Evolutionary conservation across 1,139 yeast species (phyloP), one percentile per base, ranked within the genome.

Genomic region (Zygotorulaspora mrakii): DNA sequence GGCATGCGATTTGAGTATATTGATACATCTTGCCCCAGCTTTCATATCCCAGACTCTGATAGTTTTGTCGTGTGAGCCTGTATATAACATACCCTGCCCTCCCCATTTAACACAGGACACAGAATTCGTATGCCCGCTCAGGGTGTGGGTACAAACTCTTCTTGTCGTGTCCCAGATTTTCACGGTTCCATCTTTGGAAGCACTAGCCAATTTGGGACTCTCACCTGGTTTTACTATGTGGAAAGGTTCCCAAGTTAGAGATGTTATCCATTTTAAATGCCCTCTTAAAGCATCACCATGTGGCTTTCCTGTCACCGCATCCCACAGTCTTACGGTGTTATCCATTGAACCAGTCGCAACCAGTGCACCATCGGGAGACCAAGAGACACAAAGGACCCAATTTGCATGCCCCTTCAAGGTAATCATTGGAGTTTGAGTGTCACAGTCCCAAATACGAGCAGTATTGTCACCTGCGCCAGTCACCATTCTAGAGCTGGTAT

Each of bases 311-410:
- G 79, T 75, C 22, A 68, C 68, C 4, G 88, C 74, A 48, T 85
- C 89, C 97, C 98, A 94, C 32, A 91, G 64, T 52, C 96, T 71
- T 17, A 91, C 72, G 2, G 95, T 85, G 56, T 76, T 79, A 62
- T 91, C 98, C 96, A 87, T 88, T 17, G 95, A 82, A 0, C 98
- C 98, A 0, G 98, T 91, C 8, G 98, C 99, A 37, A 91, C 77
- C 61, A 81, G 71, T 46, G 79, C 79, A 13, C 96, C 98, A 64
- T 87, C 87, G 2, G 98, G 96, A 13, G 95, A 83, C 80, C 94
- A 91, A 3, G 86, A 71, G n/a, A 84, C 96, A 58, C 95, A 83
- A 34, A 91, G 68, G 6, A 91, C 97, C 96, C 97, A 94, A 66
- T 88, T 88, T 12, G 79, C 69, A 59, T 91, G 99, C 0, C 98